Percentiles rank a stretch among this genome's conserved stretches.
phyloP scores from a whole-genome alignment of 805 yeast species.

The Spathaspora hagerdaliae region DNA sequence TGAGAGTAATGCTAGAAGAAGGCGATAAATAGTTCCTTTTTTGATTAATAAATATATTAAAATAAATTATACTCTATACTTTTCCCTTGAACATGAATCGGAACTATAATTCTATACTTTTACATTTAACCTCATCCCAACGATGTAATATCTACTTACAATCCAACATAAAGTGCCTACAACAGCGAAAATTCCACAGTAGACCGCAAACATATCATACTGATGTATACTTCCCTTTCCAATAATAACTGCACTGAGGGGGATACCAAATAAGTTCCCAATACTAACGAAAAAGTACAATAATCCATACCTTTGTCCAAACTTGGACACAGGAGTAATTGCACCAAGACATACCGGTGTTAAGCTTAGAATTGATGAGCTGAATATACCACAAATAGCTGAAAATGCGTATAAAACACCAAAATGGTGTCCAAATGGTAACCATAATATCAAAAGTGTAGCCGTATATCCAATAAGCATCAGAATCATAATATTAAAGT shows the following conservation, averaged over 20 bases:
- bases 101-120: conserved; percentile 11
- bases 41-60: not conserved
- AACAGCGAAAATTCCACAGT: conserved; percentile 27
- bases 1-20: conserved; percentile 2
- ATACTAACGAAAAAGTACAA: conserved; percentile 56
- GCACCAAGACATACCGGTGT: conserved; percentile 69
- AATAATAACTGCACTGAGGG: conserved; percentile 33
- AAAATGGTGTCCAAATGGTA: conserved; percentile 52
- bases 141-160: conserved; percentile 24
- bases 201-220: conserved; percentile 29
- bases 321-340: conserved; percentile 58
- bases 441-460: conserved; percentile 55
- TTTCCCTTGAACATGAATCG: not conserved
- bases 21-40: not conserved
- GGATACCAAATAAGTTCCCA: conserved; percentile 34
- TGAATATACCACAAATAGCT: conserved; percentile 52
- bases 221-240: conserved; percentile 24
- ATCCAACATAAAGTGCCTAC: conserved; percentile 26
- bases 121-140: conserved; percentile 23
- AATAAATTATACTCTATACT: not conserved
- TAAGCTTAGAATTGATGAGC: conserved; percentile 59
- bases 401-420: conserved; percentile 49
- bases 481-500: conserved; percentile 51
- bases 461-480: conserved; percentile 46
- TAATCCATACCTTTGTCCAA: conserved; percentile 68